Evolutionary conservation across 176 grass and related monocot species (phyloP).

Genomic region (Aegilops bicornis): DNA sequence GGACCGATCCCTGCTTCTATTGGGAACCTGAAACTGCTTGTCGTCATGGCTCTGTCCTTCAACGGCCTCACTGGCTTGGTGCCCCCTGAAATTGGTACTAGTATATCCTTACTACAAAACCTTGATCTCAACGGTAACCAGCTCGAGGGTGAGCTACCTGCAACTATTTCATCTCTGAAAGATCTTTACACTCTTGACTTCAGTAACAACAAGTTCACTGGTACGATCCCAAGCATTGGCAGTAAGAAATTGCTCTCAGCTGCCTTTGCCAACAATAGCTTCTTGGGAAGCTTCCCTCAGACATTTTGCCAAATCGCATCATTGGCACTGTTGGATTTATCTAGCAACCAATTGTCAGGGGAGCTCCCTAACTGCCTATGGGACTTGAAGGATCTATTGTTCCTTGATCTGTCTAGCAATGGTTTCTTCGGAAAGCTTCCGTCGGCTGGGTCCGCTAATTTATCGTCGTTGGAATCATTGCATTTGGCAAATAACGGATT

Average conservation of each 20-base stretch:
- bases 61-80: constrained; percentile 50
- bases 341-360: constrained; percentile 34
- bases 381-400: background rate
- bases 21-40: background rate
- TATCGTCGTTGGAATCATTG: constrained; percentile 23
- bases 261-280: background rate
- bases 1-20: constrained; percentile 8
- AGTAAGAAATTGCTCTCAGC: constrained; percentile 9
- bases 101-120: constrained; percentile 16
- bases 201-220: constrained; percentile 25
- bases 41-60: constrained; percentile 1
- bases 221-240: constrained; percentile 15
- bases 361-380: constrained; percentile 42
- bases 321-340: constrained; percentile 27
- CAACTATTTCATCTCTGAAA: constrained; percentile 22
- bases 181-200: background rate
- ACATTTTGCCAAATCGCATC: background rate
- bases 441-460: background rate
- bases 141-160: constrained; percentile 46
- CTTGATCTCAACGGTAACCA: constrained; percentile 46
- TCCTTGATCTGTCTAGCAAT: constrained; percentile 34
- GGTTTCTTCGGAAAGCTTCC: constrained; percentile 19
- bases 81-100: constrained; percentile 33
- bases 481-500: constrained; percentile 34
- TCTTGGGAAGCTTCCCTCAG: background rate